Base-by-base conservation (phyloP, 1,284 basidiomycete genomes). In the Ustilago vetiveriae region DNA sequence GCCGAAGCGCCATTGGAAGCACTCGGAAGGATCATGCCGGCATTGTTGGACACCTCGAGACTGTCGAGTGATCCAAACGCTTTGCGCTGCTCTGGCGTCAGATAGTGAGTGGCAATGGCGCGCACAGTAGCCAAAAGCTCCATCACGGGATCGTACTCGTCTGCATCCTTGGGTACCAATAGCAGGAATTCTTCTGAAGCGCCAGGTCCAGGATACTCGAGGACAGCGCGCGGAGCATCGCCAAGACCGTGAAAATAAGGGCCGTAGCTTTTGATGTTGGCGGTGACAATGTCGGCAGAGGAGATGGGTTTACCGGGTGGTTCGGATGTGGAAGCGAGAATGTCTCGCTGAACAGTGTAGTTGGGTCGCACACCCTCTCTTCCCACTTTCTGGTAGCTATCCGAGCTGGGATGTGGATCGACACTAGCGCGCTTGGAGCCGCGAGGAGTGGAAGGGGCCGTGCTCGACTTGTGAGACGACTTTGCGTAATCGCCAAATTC, bases 131-230 rank as follows among this genome's bases (percentile, higher is more conserved):
- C 63, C 2, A 81, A 66, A 0, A 81, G 65, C 45, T 81, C 80
- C 29, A 77, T 68, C 19, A 81, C 42, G 7, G 80, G 80, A 32
- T 81, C 80, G 45, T 81, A 81, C 45, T 81, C 80, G 49, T 81
- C 78, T 2, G 50, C 23, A 33, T 76, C 74, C 19, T 69, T 66
- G n/a, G 80, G 76, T 0, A 76, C 76, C 4, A 80, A 48, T 14
- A 81, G 67, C 17, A 70, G 36, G 24, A 60, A 74, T 39, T 72
- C 63, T 52, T 81, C 79, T 4, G 43, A 50, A 0, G 72, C 72
- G 16, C 47, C 71, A 0, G 36, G 9, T 3, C 75, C 74, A 9
- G 78, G 78, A 56, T 80, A 78, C 41, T 72, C 59, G n/a, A 79
- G 64, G 19, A 56, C 53, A 8, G 70, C 69, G 3, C 63, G 42